Evolutionary conservation across 139 green algal genomes (phyloP), one percentile per base, ranked within the genome.

Genomic region (Micractinium conductrix): DNA sequence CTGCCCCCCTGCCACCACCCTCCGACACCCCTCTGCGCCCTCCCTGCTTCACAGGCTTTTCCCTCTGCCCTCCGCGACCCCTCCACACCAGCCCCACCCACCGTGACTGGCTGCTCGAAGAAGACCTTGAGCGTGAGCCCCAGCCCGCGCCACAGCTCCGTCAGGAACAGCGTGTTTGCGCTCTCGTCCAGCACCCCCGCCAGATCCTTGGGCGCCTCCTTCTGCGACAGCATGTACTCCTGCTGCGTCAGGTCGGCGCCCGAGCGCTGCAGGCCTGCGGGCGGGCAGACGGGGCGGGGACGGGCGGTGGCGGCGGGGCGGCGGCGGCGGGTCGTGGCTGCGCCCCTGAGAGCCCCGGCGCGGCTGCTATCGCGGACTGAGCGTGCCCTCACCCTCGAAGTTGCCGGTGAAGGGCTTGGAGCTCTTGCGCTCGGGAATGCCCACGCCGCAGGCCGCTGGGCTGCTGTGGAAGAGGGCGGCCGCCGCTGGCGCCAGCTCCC

Each of bases 61-160:
- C 10, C 62, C 62, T 19, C 24, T 40, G 62, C 24, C 8, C 30
- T n/a, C n/a, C n/a, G 4, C 62, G 19, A 14, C 17, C n/a, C 62
- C 26, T 40, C 26, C 62, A 38, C 62, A 35, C 19, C 53, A 14
- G 5, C 53, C 53, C 53, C 14, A 45, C 92, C 88, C 60, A 97
- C 94, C 81, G 97, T 99, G 83, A 98, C 95, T 84, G 98, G 99
- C 19, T 90, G 93, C 71, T 98, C 96, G 45, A 99, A 99, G 91
- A 99, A 99, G 60, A 96, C 95, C 84, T 98, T 98, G 60, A 99
- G 86, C 14, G 96, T 96, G 62, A 98, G 89, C 0, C 84, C 89
- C 92, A 99, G 95, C 53, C 96, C 97, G 16, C 97, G 92, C 45
- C 93, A 87, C 40, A 99, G 89, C 76, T 99, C 97, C 16, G 97